Conservation (phyloP, 805 yeast genomes). For the Tetrapisispora pingtungensis region DNA sequence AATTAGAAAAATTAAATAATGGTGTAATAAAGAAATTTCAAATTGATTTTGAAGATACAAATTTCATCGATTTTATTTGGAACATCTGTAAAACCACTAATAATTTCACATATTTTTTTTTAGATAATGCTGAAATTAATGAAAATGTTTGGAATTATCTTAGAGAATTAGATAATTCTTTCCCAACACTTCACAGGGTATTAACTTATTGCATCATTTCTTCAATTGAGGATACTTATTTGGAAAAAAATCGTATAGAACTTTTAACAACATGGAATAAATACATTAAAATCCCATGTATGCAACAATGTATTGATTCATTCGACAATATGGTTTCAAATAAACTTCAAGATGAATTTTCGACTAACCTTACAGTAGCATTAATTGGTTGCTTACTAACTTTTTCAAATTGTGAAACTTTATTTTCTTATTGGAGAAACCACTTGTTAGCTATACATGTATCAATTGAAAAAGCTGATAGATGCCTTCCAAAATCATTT, state of each 20-base stretch:
- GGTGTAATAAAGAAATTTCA: not conserved
- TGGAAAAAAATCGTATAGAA: not conserved
- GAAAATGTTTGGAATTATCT: not conserved
- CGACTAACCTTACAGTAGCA: slow-evolving; percentile 1
- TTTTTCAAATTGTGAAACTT: slow-evolving; percentile 3
- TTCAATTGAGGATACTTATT: slow-evolving; percentile 4
- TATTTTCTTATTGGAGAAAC: slow-evolving; percentile 5
- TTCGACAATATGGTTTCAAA: not conserved
- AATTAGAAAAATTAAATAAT: not conserved
- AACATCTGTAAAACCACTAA: not conserved
- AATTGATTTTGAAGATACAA: not conserved
- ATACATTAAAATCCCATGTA: slow-evolving; percentile 6
- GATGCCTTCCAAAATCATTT: not conserved
- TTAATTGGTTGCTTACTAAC: slow-evolving; percentile 5
- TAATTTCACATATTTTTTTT: not conserved
- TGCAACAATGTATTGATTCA: slow-evolving; percentile 5
- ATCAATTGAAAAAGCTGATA: slow-evolving; percentile 3
- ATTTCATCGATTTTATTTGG: not conserved
- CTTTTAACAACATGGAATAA: slow-evolving; percentile 7
- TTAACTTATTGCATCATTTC: slow-evolving; percentile 3
- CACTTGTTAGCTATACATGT: slow-evolving; percentile 5
- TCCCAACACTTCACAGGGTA: not conserved
- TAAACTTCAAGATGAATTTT: not conserved
- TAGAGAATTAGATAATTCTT: not conserved
- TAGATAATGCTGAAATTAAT: not conserved